Evolutionary conservation across 1,139 yeast genomes (phyloP).

Genomic region (Blastobotrys capitulatus): DNA sequence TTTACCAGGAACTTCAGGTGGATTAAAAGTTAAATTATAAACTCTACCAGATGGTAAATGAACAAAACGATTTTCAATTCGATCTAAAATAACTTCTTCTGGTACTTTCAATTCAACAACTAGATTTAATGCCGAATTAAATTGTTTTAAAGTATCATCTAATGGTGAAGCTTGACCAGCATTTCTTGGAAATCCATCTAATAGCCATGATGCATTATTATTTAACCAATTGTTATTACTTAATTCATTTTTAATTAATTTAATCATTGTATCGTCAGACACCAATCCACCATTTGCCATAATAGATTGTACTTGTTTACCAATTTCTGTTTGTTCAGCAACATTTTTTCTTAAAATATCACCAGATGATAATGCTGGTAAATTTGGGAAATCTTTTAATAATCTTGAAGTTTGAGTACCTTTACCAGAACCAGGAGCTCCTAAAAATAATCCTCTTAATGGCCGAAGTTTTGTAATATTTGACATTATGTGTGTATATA

Average conservation of each 20-base stretch:
- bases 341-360: conserved; percentile 73
- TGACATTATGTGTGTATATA: background rate
- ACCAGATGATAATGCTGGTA: conserved; percentile 69
- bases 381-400: conserved; percentile 45
- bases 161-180: conserved; percentile 60
- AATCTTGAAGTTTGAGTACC: conserved; percentile 79
- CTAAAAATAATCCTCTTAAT: conserved; percentile 63
- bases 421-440: conserved; percentile 95
- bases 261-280: conserved; percentile 67
- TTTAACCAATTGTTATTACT: conserved; percentile 43
- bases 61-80: conserved; percentile 83
- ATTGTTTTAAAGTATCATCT: conserved; percentile 41
- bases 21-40: conserved; percentile 79
- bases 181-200: conserved; percentile 93
- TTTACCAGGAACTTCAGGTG: conserved; percentile 72
- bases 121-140: conserved; percentile 48
- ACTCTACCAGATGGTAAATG: conserved; percentile 82
- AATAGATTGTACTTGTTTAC: conserved; percentile 50
- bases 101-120: conserved; percentile 86
- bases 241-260: conserved; percentile 51
- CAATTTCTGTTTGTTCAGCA: conserved; percentile 48
- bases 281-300: conserved; percentile 62
- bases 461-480: conserved; percentile 35
- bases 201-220: conserved; percentile 53
- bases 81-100: conserved; percentile 63